A percentile compares a stretch with the other conserved stretches of the same genome.
These are phyloP conservation scores for Capsella rubella DNA, from an alignment of 441 rosid genomes.

Conservation along the genomic window DNA sequence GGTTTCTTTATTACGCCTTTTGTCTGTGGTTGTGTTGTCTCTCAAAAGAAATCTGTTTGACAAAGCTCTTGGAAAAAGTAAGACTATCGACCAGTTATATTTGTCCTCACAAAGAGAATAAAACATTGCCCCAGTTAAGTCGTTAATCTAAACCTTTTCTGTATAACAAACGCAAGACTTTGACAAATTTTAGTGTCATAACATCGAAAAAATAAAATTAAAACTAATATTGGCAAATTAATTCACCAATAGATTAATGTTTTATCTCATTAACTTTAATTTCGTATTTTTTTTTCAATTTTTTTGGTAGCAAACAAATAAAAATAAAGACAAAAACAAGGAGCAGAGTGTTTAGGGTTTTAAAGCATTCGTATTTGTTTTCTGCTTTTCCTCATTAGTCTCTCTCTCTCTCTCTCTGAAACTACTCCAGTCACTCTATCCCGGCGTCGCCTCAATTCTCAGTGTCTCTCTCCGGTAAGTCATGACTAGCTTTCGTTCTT, in stretches of 20 bases:
- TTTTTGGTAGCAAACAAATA: no score
- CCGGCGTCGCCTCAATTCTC: constrained; percentile 36
- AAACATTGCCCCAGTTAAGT: not conserved
- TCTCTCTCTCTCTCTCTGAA: not conserved
- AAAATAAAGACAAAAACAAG: no score
- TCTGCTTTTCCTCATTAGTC: not conserved
- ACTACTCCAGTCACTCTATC: not conserved
- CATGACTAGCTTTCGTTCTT: not conserved
- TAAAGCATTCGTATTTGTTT: not conserved
- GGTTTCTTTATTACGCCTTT: constrained; percentile 12
- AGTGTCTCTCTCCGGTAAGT: constrained; percentile 24
- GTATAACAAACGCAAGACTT: not conserved
- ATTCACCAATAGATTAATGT: no score
- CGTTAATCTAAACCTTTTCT: not conserved
- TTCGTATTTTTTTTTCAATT: not conserved
- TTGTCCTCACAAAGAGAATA: not conserved
- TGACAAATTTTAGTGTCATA: not conserved
- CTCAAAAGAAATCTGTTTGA: constrained; percentile 7
- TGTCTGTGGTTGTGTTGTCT: not conserved
- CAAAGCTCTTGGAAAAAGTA: not conserved
- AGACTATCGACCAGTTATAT: not conserved
- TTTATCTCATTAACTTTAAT: no score
- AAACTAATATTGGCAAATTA: no score
- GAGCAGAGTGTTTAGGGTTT: constrained; percentile 32
- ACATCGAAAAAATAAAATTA: not conserved